A percentile compares a stretch with the other conserved stretches of the same genome.
phyloP scores from a whole-genome alignment of 139 green algal genomes.

The Trebouxia sp. region DNA sequence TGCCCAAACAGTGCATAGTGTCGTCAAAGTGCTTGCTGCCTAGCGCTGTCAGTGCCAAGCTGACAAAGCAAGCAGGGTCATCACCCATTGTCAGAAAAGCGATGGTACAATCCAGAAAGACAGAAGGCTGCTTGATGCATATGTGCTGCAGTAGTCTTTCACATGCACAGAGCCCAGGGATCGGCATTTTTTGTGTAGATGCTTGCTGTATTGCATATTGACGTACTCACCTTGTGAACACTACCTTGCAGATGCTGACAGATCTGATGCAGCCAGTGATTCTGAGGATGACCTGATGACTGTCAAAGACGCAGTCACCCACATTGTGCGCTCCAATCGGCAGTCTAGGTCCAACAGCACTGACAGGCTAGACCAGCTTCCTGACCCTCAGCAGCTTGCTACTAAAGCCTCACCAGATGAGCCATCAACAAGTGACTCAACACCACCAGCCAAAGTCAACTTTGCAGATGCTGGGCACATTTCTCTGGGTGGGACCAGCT shows the following conservation, averaged over 20 bases:
- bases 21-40: background rate
- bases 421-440: background rate
- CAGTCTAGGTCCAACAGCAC: slow-evolving; percentile 14
- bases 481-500: background rate
- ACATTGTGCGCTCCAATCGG: background rate
- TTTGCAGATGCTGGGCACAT: slow-evolving; percentile 13
- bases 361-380: background rate
- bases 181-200: too few relatives aligned
- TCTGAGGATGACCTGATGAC: slow-evolving; percentile 11
- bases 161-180: too few relatives aligned
- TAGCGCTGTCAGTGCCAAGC: background rate
- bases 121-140: too few relatives aligned
- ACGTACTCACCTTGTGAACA: too few relatives aligned
- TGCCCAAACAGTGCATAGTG: background rate
- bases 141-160: too few relatives aligned
- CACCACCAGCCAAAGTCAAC: background rate
- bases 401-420: too few relatives aligned
- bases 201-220: too few relatives aligned
- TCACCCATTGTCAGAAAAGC: too few relatives aligned
- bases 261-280: background rate
- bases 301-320: background rate
- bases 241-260: background rate
- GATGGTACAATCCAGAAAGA: too few relatives aligned
- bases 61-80: background rate
- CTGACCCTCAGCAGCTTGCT: too few relatives aligned